Evolutionary conservation across 176 grass and related monocot genomes (phyloP).

Genomic region (Ensete ventricosum): DNA sequence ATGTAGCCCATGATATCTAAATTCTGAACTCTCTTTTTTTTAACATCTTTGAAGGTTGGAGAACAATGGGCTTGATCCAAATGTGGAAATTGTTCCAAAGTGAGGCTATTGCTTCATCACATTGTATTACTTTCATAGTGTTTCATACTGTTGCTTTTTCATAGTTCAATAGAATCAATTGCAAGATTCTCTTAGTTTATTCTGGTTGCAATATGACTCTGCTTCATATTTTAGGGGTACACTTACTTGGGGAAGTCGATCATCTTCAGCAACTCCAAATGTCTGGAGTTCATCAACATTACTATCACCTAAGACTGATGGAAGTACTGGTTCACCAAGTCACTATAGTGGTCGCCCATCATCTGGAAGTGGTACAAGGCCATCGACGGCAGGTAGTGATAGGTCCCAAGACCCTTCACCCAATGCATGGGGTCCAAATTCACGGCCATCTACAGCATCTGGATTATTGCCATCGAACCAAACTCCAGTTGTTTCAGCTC

Average conservation of each 20-base stretch:
- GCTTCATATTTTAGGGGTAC: conserved; percentile 56
- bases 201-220: not conserved
- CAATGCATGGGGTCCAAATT: conserved; percentile 74
- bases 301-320: conserved; percentile 73
- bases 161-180: not conserved
- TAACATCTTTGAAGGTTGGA: conserved; percentile 61
- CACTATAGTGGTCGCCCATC: conserved; percentile 47
- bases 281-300: conserved; percentile 72
- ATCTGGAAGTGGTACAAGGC: conserved; percentile 76
- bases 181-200: not conserved
- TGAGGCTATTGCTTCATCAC: conserved; percentile 26
- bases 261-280: conserved; percentile 54
- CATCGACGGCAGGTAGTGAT: conserved; percentile 90
- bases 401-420: conserved; percentile 45
- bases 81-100: conserved; percentile 98
- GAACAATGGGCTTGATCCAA: conserved; percentile 89
- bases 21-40: conserved; percentile 30
- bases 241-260: conserved; percentile 79
- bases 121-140: conserved; percentile 12
- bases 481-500: conserved; percentile 33
- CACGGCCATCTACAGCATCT: conserved; percentile 78
- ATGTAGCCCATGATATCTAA: conserved; percentile 21
- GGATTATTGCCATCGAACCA: conserved; percentile 55
- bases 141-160: not conserved
- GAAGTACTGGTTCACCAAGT: conserved; percentile 41